Percentiles rank a stretch among this genome's conserved stretches.
These are phyloP conservation scores for Nitzschia sp. DNA, from an alignment of 108 stramenopile species.

Conservation along the genomic window DNA sequence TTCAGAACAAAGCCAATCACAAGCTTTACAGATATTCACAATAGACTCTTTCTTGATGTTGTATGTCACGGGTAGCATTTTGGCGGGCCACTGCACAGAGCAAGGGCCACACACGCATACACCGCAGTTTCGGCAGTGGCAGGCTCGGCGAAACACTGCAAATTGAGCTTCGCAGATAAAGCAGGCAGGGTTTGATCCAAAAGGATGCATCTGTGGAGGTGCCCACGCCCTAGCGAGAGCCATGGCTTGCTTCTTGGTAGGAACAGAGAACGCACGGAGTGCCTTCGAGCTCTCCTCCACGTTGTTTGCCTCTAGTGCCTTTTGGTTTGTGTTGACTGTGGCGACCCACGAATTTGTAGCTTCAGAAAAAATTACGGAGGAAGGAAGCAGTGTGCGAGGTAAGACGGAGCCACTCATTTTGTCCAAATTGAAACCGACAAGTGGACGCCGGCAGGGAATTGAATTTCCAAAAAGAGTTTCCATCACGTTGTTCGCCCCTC, in stretches of 20 bases:
- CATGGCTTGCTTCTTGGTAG: conserved; percentile 46
- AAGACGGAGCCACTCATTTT: conserved; percentile 28
- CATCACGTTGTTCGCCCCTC: conserved; percentile 48
- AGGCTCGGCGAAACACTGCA: conserved; percentile 48
- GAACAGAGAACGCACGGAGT: conserved; percentile 47
- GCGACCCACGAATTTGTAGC: conserved; percentile 60
- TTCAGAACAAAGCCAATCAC: conserved; percentile 55
- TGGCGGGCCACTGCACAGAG: conserved; percentile 49
- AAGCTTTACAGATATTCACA: conserved; percentile 56
- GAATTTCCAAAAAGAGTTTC: conserved; percentile 41
- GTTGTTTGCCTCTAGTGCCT: conserved; percentile 55
- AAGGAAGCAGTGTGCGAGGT: conserved; percentile 64
- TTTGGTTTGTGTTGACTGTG: conserved; percentile 61
- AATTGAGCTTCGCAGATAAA: conserved; percentile 51
- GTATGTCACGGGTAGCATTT: conserved; percentile 67
- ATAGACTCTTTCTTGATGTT: conserved; percentile 49
- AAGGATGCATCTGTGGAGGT: conserved; percentile 56
- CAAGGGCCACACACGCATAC: conserved; percentile 58
- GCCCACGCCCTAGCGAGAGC: conserved; percentile 48
- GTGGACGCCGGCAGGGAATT: conserved; percentile 24
- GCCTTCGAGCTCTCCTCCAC: conserved; percentile 44
- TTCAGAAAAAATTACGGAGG: conserved; percentile 66
- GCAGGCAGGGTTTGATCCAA: conserved; percentile 41
- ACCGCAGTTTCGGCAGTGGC: conserved; percentile 72
- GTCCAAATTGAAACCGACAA: conserved; percentile 1